Percentiles rank a stretch among this genome's conserved stretches.
phyloP scores from a whole-genome alignment of 1,284 basidiomycete genomes.

The Cerrena zonata region DNA sequence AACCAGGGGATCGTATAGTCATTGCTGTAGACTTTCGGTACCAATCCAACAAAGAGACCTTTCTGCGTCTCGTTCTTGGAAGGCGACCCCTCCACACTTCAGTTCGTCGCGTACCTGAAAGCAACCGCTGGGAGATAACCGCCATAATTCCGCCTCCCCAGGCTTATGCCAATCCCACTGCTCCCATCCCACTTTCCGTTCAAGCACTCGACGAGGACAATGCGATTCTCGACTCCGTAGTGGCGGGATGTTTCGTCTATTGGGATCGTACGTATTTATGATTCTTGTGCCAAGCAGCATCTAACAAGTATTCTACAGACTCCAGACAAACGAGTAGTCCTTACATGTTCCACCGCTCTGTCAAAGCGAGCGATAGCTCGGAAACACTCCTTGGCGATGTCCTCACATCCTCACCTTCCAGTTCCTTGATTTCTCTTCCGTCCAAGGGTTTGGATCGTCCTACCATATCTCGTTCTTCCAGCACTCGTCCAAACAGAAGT shows the following conservation, averaged over 20 bases:
- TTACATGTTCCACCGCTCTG: background rate
- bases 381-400: background rate
- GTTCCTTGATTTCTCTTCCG: background rate
- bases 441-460: constrained; percentile 1
- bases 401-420: background rate
- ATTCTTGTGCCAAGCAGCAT: too few relatives aligned
- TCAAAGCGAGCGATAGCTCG: background rate
- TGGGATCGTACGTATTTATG: constrained; percentile 40
- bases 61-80: constrained; percentile 65
- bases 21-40: constrained; percentile 56
- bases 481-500: constrained; percentile 13
- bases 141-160: constrained; percentile 46
- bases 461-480: constrained; percentile 10
- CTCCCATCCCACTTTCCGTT: constrained; percentile 49
- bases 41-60: constrained; percentile 42
- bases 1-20: constrained; percentile 49
- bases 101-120: constrained; percentile 43
- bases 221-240: constrained; percentile 51
- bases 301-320: too few relatives aligned
- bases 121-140: constrained; percentile 55
- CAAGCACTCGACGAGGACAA: constrained; percentile 56
- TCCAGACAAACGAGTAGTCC: background rate
- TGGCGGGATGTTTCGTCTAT: constrained; percentile 71
- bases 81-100: constrained; percentile 53
- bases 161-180: constrained; percentile 26